phyloP scores from a whole-genome alignment of 768 basidiomycete species.

The Cystoderma amianthinum region DNA sequence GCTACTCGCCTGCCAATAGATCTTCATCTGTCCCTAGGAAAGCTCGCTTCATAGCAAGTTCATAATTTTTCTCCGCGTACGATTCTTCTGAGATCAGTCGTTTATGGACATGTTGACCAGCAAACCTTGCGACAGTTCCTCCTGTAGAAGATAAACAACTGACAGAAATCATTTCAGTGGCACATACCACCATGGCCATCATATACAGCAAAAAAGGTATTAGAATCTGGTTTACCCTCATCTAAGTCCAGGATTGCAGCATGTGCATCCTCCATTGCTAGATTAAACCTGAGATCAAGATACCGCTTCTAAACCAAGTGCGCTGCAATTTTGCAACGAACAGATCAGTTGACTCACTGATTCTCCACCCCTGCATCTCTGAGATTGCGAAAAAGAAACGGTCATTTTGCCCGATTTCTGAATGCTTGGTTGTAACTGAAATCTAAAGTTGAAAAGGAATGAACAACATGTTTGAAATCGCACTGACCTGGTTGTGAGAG shows the following conservation, averaged over 20 bases:
- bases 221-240: slow-evolving; percentile 35
- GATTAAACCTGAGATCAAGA: slow-evolving; percentile 6
- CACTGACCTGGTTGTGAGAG: slow-evolving; percentile 71
- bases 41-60: slow-evolving; percentile 74
- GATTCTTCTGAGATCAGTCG: slow-evolving; percentile 66
- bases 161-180: slow-evolving; percentile 1
- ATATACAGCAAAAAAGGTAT: slow-evolving; percentile 93
- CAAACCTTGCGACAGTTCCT: slow-evolving; percentile 77
- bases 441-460: slow-evolving; percentile 10
- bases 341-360: slow-evolving; percentile 58
- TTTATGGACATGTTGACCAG: slow-evolving; percentile 78
- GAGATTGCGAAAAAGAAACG: slow-evolving; percentile 72
- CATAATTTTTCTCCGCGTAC: slow-evolving; percentile 66
- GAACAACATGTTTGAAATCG: slow-evolving; percentile 1
- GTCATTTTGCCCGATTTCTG: slow-evolving; percentile 64
- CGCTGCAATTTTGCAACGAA: slow-evolving; percentile 5
- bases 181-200: slow-evolving; percentile 93
- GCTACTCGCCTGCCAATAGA: slow-evolving; percentile 66
- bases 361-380: slow-evolving; percentile 99
- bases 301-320: slow-evolving; percentile 9
- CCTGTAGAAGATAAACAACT: slow-evolving; percentile 38
- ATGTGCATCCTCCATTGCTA: slow-evolving; percentile 99
- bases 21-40: slow-evolving; percentile 96
- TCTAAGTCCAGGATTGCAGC: slow-evolving; percentile 67
- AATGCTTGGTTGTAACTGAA: slow-evolving; percentile 79